Base-by-base conservation (phyloP, 2,329 filamentous ascomycete species). In the Fusarium mexicanum region DNA sequence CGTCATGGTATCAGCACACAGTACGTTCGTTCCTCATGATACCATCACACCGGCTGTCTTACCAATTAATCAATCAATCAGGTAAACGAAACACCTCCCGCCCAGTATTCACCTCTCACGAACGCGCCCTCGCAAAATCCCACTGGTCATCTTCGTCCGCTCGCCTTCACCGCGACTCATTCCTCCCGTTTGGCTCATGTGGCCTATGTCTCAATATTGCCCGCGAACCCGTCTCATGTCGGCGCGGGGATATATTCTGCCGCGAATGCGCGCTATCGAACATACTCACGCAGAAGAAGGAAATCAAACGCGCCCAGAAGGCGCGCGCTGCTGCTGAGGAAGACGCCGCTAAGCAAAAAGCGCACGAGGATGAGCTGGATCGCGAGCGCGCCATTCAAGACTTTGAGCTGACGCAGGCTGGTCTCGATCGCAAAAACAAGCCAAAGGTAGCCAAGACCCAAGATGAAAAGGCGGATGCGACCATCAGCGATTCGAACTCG, bases 241-340 rank as follows among this genome's bases (percentile, higher is more conserved):
- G 89, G 6, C 89, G 91, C 73, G 96, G 96, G 70, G 95, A 98
- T 82, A 87, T 99, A 20, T 98, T 98, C 85, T 99, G 96, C 82
- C 91, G 94, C 76, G 96, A 98, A 85, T 99, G 96, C 84, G 95
- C 95, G 14, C 90, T 98, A 61, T 91, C 87, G 76, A 98, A 98
- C 78, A 91, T 99, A n/a, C 87, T 98, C 3, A 89, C 94, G 2
- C 96, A 99, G 83, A 92, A 94, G 76, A 93, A 95, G 84, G 96
- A 98, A 80, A 95, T 97, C 73, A 96, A 95, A 81, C 90, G 96
- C 0, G 80, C 93, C 6, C 93, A 94, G 69, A 92, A 90, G 76
- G 87, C 89, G 29, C 86, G 89, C 26, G 91, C 92, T 73, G 85
- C 88, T 37, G 88, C 90, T 35, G 86, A 87, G 70, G 87, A 88